Conservation (phyloP, 1,284 basidiomycete genomes). For the Bondarzewia mesenterica region DNA sequence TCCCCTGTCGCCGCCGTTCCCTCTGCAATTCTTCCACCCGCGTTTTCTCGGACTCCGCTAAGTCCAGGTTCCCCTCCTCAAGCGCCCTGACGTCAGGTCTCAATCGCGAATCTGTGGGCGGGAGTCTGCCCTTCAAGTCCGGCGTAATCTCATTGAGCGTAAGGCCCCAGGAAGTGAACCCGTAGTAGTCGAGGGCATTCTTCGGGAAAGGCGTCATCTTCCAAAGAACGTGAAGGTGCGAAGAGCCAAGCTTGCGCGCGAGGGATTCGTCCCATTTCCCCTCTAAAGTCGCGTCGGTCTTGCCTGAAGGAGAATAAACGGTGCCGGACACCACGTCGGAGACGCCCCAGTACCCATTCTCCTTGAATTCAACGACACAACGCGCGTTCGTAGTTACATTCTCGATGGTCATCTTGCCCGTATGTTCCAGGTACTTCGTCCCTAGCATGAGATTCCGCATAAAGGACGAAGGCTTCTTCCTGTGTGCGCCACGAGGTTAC, state of each 20-base stretch:
- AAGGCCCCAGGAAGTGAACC: conserved; percentile 74
- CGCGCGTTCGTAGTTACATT: conserved; percentile 47
- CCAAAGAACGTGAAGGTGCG: conserved; percentile 72
- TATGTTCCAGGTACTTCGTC: conserved; percentile 83
- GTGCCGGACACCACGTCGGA: conserved; percentile 66
- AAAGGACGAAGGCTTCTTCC: conserved; percentile 82
- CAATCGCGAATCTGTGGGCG: conserved; percentile 80
- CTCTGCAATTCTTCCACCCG: conserved; percentile 70
- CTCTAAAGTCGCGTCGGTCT: conserved; percentile 52
- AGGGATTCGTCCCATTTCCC: conserved; percentile 83
- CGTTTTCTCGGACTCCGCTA: conserved; percentile 72
- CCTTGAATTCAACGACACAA: conserved; percentile 78
- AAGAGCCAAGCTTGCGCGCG: conserved; percentile 55
- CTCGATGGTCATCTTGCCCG: conserved; percentile 66
- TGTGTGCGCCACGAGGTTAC: conserved; percentile 19
- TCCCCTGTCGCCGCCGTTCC: conserved; percentile 50
- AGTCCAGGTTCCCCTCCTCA: conserved; percentile 73
- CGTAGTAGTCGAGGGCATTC: conserved; percentile 69
- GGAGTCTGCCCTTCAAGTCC: conserved; percentile 61
- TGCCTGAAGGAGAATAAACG: conserved; percentile 47
- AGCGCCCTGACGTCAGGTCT: conserved; percentile 84
- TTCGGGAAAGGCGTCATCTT: conserved; percentile 67
- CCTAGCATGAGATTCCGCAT: conserved; percentile 87
- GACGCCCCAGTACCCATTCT: conserved; percentile 75
- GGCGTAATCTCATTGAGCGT: conserved; percentile 76